Evolutionary conservation across 1,139 yeast genomes (phyloP), one percentile per base, ranked within the genome.

Genomic region (Schizosaccharomyces versatilis): DNA sequence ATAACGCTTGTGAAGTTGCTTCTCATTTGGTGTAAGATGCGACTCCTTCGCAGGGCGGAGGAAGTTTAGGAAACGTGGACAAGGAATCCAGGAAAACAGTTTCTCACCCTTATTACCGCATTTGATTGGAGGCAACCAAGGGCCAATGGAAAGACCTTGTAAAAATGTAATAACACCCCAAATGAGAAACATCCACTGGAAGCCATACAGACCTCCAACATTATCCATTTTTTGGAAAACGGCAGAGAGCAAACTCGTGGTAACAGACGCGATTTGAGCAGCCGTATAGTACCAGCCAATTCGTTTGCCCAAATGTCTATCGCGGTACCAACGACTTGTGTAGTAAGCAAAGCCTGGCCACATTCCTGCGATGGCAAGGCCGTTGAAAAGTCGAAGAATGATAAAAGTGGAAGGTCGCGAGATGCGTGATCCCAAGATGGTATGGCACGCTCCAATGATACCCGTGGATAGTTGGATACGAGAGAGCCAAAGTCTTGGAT

Each of bases 291-390:
- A 84, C 68, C 82, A 84, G 1, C 95, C 95, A 59, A 84, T 82
- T 63, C 95, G 72, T 60, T 78, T 74, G 2, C 94, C 83, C 60
- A 80, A 76, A 57, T 93, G 72, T 54, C 82, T 81, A 55, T 80
- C 76, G 1, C 95, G 95, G 63, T 85, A 85, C 93, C 94, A 85
- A 61, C 84, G 70, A 0, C 88, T 77, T 49, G 85, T 73, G 62
- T 84, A 85, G 67, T 84, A 84, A 24, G 88, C 80, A 80, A 85
- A 72, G 9, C 95, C 95, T 0, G 95, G 95, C 95, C 95, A 85
- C 2, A 86, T 79, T 42, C 95, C 95, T 10, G 95, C 94, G 53
- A 86, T 85, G 58, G 81, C 83, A 58, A 81, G 63, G 52, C 95
- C 95, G 32, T 84, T 76, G 58, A 85, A 73, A 56, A 84, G 78